Conservation (phyloP, 495 filamentous ascomycete species). For the Talaromyces stipitatus region DNA sequence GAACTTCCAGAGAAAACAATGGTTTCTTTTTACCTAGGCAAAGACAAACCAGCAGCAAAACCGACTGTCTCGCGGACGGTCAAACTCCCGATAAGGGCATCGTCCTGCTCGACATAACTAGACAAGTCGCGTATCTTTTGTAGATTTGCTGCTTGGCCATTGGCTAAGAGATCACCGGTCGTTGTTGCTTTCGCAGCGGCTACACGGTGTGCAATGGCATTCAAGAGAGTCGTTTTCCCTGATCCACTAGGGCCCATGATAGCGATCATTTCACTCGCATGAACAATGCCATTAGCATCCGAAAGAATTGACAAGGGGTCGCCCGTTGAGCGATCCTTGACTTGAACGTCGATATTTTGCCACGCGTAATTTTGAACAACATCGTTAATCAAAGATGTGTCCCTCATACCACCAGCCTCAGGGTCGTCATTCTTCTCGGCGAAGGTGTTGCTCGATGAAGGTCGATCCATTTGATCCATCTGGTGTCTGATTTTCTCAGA, state of each 20-base stretch:
- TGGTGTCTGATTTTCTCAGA: not conserved
- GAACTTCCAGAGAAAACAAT: not conserved
- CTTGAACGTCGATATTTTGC: not conserved
- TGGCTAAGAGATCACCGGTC: not conserved
- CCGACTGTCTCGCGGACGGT: not conserved
- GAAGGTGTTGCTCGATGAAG: not conserved
- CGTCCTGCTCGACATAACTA: not conserved
- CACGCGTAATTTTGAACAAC: not conserved
- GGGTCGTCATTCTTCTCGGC: not conserved
- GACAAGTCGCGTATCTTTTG: not conserved
- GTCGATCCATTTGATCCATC: not conserved
- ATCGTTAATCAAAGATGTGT: not conserved
- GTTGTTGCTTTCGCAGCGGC: not conserved
- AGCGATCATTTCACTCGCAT: not conserved
- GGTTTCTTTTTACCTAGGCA: not conserved
- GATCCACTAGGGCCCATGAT: not conserved
- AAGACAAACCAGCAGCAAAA: not conserved
- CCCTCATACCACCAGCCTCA: not conserved
- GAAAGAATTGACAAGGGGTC: slow-evolving; percentile 40
- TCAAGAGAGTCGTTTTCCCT: not conserved
- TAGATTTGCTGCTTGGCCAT: not conserved
- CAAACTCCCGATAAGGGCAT: not conserved
- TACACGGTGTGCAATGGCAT: not conserved
- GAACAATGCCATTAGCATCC: slow-evolving; percentile 13
- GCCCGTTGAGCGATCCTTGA: not conserved